These are phyloP conservation scores for Phialophora verrucosa DNA, from an alignment of 2,329 filamentous ascomycete genomes.

Conservation along the genomic window DNA sequence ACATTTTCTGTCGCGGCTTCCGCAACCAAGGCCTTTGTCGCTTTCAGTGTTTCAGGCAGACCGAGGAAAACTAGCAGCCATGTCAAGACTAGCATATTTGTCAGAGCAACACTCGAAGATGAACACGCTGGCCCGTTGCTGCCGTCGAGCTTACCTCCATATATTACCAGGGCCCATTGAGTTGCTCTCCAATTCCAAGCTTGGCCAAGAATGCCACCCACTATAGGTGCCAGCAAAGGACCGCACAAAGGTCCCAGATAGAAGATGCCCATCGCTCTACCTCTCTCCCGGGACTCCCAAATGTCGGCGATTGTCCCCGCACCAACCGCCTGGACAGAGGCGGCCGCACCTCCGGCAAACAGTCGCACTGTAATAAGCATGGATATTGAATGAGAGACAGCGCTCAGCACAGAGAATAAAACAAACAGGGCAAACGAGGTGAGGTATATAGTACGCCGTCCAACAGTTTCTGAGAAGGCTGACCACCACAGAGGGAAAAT, in stretches of 20 bases:
- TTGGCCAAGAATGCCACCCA: constrained; percentile 75
- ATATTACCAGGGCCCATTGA: constrained; percentile 77
- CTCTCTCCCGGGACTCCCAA: constrained; percentile 75
- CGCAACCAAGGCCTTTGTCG: constrained; percentile 42
- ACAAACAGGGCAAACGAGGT: constrained; percentile 74
- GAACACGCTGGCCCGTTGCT: not conserved
- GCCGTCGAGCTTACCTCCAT: constrained; percentile 55
- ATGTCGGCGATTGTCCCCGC: constrained; percentile 83
- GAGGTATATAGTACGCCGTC: constrained; percentile 79
- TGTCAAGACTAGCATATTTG: constrained; percentile 40
- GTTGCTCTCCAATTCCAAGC: constrained; percentile 75
- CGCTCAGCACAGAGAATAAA: constrained; percentile 72
- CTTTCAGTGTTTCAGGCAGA: constrained; percentile 52
- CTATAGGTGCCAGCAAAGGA: constrained; percentile 74
- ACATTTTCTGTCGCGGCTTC: constrained; percentile 40
- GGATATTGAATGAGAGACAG: constrained; percentile 69
- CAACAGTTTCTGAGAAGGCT: constrained; percentile 73
- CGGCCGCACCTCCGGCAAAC: constrained; percentile 75
- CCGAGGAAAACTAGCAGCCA: constrained; percentile 50
- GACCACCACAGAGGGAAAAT: constrained; percentile 90
- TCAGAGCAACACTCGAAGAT: constrained; percentile 18
- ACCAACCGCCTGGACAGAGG: constrained; percentile 81
- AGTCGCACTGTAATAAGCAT: constrained; percentile 81
- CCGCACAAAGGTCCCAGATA: constrained; percentile 79
- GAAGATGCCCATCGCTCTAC: constrained; percentile 80